Evolutionary conservation across 1,139 yeast genomes (phyloP).

Genomic region (Candida buenavistaensis): DNA sequence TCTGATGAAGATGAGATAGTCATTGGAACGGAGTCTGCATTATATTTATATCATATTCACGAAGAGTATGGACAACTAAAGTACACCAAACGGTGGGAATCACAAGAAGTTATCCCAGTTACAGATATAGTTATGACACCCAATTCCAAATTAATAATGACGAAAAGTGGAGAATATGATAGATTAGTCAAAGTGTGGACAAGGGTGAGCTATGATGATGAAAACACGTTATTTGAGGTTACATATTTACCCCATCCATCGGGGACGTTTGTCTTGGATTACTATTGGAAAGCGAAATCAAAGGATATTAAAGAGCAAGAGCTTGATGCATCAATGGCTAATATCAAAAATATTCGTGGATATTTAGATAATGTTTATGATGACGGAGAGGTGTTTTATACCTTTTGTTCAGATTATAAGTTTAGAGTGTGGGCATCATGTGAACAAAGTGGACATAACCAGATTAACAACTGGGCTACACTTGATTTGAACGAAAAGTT

Average conservation of each 20-base stretch:
- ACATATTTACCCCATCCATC: slow-evolving; percentile 64
- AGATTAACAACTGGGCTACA: slow-evolving; percentile 61
- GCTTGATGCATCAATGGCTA: slow-evolving; percentile 36
- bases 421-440: slow-evolving; percentile 75
- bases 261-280: slow-evolving; percentile 47
- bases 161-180: slow-evolving; percentile 60
- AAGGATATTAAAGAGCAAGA: slow-evolving; percentile 10
- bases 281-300: slow-evolving; percentile 50
- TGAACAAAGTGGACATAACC: slow-evolving; percentile 58
- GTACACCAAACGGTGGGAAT: slow-evolving; percentile 51
- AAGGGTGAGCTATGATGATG: slow-evolving; percentile 67
- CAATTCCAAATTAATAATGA: slow-evolving; percentile 64
- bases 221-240: slow-evolving; percentile 68
- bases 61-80: slow-evolving; percentile 45
- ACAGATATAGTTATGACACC: slow-evolving; percentile 56
- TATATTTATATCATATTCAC: slow-evolving; percentile 55
- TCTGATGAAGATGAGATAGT: slow-evolving; percentile 54
- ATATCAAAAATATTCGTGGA: slow-evolving; percentile 39
- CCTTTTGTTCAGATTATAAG: slow-evolving; percentile 54
- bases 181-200: slow-evolving; percentile 77
- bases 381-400: slow-evolving; percentile 52
- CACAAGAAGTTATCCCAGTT: slow-evolving; percentile 57
- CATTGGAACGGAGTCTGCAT: slow-evolving; percentile 52
- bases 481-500: slow-evolving; percentile 41
- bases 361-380: slow-evolving; percentile 29